Evolutionary conservation across 371 early-diverging fungal genomes (phyloP).

Genomic region (Lichtheimia hyalospora): DNA sequence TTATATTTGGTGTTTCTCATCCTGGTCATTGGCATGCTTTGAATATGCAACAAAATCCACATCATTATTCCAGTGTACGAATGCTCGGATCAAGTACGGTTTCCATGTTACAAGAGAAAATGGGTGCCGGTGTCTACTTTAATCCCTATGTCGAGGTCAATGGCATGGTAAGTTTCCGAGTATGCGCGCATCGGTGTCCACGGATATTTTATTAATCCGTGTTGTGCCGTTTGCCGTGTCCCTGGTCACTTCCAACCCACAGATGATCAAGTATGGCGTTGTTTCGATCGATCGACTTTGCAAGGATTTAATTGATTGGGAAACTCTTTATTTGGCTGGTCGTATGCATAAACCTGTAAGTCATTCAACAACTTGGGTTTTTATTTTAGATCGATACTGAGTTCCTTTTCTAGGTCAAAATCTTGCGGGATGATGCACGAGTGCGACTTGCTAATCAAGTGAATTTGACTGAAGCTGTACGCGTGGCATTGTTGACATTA

Average conservation of each 20-base stretch:
- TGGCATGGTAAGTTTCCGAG: constrained; percentile 64
- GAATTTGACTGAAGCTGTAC: constrained; percentile 85
- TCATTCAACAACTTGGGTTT: too few relatives aligned
- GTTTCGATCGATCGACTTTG: constrained; percentile 85
- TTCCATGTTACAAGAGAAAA: constrained; percentile 73
- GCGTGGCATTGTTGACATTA: constrained; percentile 81
- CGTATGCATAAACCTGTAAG: constrained; percentile 95
- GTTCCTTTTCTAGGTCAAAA: constrained; percentile 75
- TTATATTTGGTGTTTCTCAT: constrained; percentile 95
- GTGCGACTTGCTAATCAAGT: constrained; percentile 83
- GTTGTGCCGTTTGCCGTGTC: too few relatives aligned
- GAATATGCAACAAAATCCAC: constrained; percentile 86
- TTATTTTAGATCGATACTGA: too few relatives aligned
- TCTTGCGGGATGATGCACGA: constrained; percentile 86
- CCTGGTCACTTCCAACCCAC: constrained; percentile 1
- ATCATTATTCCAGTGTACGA: constrained; percentile 86
- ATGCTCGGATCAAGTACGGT: constrained; percentile 73
- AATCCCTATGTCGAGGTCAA: constrained; percentile 91
- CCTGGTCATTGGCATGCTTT: constrained; percentile 96
- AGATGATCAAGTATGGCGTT: constrained; percentile 95
- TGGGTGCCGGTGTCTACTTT: constrained; percentile 94
- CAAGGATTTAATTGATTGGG: constrained; percentile 91
- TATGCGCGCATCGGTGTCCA: not conserved
- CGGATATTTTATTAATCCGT: constrained; percentile 1
- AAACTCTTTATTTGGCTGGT: constrained; percentile 92